Evolutionary conservation across 108 stramenopile genomes (phyloP).

Genomic region (Cyclostephanos tholiformis): DNA sequence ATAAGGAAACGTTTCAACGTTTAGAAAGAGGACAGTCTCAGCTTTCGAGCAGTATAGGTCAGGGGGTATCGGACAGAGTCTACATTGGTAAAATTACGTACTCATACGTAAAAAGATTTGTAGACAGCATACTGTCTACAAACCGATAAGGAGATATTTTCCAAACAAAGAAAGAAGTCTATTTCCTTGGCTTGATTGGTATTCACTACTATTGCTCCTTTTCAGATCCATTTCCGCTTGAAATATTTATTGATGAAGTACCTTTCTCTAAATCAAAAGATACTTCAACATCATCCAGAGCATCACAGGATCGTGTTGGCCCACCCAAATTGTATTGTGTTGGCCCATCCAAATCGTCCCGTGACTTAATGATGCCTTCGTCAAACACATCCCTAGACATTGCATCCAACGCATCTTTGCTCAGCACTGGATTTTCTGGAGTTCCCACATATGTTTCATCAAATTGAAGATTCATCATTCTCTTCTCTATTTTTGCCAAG

Average conservation of each 20-base stretch:
- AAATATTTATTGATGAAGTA: background rate
- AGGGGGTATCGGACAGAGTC: too few relatives aligned
- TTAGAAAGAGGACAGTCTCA: too few relatives aligned
- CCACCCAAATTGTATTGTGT: background rate
- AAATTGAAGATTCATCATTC: constrained; percentile 49
- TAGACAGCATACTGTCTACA: too few relatives aligned
- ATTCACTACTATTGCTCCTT: background rate
- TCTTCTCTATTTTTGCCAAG: constrained; percentile 54
- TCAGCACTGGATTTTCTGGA: constrained; percentile 48
- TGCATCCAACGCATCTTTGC: constrained; percentile 20
- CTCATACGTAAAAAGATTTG: too few relatives aligned
- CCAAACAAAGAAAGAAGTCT: background rate
- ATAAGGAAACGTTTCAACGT: too few relatives aligned
- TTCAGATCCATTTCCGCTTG: background rate
- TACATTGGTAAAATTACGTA: too few relatives aligned
- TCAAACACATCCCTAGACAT: background rate
- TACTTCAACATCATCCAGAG: background rate
- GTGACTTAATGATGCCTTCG: background rate
- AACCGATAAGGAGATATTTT: too few relatives aligned
- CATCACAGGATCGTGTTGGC: background rate
- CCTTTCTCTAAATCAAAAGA: constrained; percentile 1
- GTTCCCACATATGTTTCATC: constrained; percentile 75
- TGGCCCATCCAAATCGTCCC: constrained; percentile 16
- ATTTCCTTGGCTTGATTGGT: background rate
- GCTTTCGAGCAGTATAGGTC: too few relatives aligned